phyloP scores from a whole-genome alignment of 805 yeast genomes.

The Teunomyces gatunensis region DNA sequence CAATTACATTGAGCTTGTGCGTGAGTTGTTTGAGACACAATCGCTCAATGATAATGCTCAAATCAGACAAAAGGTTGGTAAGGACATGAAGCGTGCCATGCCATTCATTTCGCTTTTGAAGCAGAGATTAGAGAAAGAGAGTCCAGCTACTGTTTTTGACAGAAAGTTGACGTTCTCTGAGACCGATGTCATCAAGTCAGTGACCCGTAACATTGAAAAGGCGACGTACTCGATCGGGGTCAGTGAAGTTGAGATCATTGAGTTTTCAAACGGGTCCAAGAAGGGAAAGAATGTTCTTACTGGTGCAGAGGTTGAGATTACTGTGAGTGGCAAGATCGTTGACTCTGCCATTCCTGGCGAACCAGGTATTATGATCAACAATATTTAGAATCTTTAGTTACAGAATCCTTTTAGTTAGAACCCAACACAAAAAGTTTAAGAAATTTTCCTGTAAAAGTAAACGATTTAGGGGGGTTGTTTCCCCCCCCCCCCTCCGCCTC shows the following conservation, averaged over 20 bases:
- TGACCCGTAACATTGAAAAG: constrained; percentile 54
- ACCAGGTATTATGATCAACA: constrained; percentile 81
- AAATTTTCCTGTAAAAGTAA: not conserved
- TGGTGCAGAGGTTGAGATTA: constrained; percentile 67
- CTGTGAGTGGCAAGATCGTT: constrained; percentile 62
- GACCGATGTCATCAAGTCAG: constrained; percentile 57
- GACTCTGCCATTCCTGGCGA: constrained; percentile 89
- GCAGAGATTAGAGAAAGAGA: constrained; percentile 68
- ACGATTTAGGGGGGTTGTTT: not conserved
- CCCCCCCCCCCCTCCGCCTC: not conserved
- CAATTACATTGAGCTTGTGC: constrained; percentile 61
- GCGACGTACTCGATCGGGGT: constrained; percentile 60
- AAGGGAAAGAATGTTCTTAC: constrained; percentile 64
- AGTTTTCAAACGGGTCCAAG: constrained; percentile 60
- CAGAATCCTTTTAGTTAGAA: too few species aligned
- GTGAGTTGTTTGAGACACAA: constrained; percentile 66
- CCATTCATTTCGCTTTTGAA: constrained; percentile 88
- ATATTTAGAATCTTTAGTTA: constrained; percentile 35
- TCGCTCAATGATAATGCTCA: constrained; percentile 62
- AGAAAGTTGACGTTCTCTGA: constrained; percentile 86
- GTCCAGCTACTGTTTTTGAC: constrained; percentile 79
- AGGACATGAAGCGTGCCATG: constrained; percentile 97
- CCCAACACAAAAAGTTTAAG: not conserved
- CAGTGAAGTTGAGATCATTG: constrained; percentile 55
- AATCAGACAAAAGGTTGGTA: constrained; percentile 66